phyloP scores from a whole-genome alignment of 257 asterid species.

The Misopates orontium region DNA sequence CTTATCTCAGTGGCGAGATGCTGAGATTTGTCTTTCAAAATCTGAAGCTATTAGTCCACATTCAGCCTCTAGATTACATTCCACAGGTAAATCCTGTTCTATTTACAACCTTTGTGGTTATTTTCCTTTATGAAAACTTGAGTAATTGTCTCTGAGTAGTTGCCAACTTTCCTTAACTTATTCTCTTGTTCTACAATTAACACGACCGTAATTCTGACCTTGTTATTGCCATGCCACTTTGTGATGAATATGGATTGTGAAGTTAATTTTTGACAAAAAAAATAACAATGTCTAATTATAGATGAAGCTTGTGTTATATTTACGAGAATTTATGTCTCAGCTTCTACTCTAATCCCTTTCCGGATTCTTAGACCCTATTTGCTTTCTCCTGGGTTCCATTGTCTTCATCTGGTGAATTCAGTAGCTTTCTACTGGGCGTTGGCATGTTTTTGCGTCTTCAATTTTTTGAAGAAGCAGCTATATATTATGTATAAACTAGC shows the following conservation, averaged over 20 bases:
- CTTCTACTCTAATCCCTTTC: too few species aligned
- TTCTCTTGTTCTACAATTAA: background rate
- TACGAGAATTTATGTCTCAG: too few species aligned
- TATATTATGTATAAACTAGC: too few species aligned
- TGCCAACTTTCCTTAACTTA: background rate
- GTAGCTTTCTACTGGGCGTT: too few species aligned
- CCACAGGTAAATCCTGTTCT: conserved; percentile 50
- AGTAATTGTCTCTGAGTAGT: background rate
- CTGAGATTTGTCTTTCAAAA: conserved; percentile 80
- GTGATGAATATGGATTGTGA: background rate
- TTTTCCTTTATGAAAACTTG: conserved; percentile 5
- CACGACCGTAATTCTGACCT: background rate
- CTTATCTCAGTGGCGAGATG: conserved; percentile 85
- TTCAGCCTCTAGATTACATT: conserved; percentile 84
- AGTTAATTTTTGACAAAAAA: background rate
- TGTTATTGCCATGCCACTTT: background rate
- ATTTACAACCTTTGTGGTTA: background rate
- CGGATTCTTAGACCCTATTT: too few species aligned
- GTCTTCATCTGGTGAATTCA: too few species aligned
- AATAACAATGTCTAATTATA: too few species aligned
- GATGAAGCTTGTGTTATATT: too few species aligned
- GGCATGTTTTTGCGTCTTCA: too few species aligned
- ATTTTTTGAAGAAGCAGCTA: too few species aligned
- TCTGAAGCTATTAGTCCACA: conserved; percentile 79
- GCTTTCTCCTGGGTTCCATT: too few species aligned